Evolutionary conservation across 2,329 filamentous ascomycete species (phyloP).

Genomic region (Fusarium brachygibbosum): DNA sequence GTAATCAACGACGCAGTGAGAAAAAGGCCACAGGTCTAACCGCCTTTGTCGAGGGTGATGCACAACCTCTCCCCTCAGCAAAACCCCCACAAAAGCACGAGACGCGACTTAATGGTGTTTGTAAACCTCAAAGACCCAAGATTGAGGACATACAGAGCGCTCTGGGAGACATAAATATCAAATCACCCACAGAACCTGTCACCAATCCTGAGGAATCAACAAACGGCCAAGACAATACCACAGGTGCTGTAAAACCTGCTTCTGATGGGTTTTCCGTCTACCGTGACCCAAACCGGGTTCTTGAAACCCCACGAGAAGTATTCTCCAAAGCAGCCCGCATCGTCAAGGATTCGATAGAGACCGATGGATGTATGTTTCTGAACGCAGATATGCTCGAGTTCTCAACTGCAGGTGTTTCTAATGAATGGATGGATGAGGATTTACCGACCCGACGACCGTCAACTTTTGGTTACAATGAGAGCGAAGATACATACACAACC

Average conservation of each 20-base stretch:
- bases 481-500: conserved; percentile 27
- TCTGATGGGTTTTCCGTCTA: neutral
- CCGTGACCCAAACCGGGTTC: neutral
- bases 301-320: conserved; percentile 38
- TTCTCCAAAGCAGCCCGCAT: conserved; percentile 61
- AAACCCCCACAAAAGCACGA: neutral
- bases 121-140: conserved; percentile 18
- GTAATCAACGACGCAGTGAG: conserved; percentile 50
- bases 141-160: conserved; percentile 4
- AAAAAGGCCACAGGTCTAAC: conserved; percentile 56
- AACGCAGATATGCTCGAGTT: conserved; percentile 53
- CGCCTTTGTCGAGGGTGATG: conserved; percentile 54
- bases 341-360: conserved; percentile 58
- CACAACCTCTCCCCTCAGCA: neutral
- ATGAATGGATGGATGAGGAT: conserved; percentile 25
- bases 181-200: neutral
- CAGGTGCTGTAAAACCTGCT: too few species aligned
- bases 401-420: conserved; percentile 11
- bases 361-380: conserved; percentile 55
- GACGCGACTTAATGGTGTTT: neutral
- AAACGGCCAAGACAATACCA: neutral
- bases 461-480: conserved; percentile 14
- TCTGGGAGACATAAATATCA: conserved; percentile 8
- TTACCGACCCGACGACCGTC: conserved; percentile 22
- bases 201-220: neutral